Evolutionary conservation across 225 moss, liverwort and hornwort species (phyloP), one percentile per base, ranked within the genome.

Genomic region (Takakia lepidozioides): DNA sequence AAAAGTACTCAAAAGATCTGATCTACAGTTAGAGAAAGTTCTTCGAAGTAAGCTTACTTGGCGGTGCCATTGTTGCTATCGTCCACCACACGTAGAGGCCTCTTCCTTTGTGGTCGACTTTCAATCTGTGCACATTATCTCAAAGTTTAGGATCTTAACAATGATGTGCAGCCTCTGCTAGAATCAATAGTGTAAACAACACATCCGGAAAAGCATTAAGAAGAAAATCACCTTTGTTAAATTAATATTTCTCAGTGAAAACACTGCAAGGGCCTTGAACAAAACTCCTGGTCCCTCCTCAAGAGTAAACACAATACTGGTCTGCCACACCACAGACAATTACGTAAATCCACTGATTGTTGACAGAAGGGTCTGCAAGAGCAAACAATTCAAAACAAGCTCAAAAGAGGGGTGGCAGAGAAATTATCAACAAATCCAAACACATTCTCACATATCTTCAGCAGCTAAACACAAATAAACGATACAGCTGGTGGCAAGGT

Each of bases 201-300:
- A 37, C 36, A 37, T 37, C 10, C 13, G 13, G 9, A 37, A 8
- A 9, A 37, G 10, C 10, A 9, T 8, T 9, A 8, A n/a, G 32
- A 32, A 32, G 32, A 21, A 8, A 43, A 7, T 0, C 25, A 54
- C 53, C 53, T 78, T 78, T 10, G 78, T 71, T 35, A 78, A 62
- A 25, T 72, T 78, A 10, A 78, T 65, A 48, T 30, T 69, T 40
- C 78, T 60, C 8, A 78, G 49, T 13, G 78, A 46, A 34, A 78
- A 78, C 28, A 65, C 78, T 36, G 78, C 73, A 10, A 78, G 63
- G 3, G 78, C 78, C 58, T 78, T 78, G 45, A 78, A 78, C 8
- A 78, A 27, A 2, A 78, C 78, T 53, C 78, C 78, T 19, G 78
- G 78, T 47, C 78, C 78, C 43, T 78, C 78, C 50, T 78, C 78